These are phyloP conservation scores for Blastobotrys indianensis DNA, from an alignment of 1,139 yeast species.

Conservation along the genomic window DNA sequence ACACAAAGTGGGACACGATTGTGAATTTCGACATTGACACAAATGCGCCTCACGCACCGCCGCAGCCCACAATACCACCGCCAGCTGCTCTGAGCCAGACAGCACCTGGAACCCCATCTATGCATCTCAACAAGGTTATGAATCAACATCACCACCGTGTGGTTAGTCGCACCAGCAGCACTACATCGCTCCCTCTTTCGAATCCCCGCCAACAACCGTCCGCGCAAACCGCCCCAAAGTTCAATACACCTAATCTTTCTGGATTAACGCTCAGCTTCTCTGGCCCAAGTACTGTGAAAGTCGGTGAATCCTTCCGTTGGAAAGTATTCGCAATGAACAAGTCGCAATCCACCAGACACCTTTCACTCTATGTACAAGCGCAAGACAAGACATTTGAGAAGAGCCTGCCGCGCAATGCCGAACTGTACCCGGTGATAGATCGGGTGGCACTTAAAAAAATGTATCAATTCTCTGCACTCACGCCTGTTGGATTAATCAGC, in stretches of 20 bases:
- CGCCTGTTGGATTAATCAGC: slow-evolving; percentile 41
- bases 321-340: slow-evolving; percentile 62
- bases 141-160: too few relatives aligned
- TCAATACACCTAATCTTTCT: slow-evolving; percentile 8
- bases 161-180: slow-evolving; percentile 10
- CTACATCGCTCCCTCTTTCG: slow-evolving; percentile 12
- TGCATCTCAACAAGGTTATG: slow-evolving; percentile 7
- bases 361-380: slow-evolving; percentile 39
- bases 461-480: slow-evolving; percentile 38
- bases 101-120: slow-evolving; percentile 11
- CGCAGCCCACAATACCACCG: slow-evolving; percentile 10
- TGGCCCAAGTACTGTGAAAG: slow-evolving; percentile 55
- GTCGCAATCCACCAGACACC: slow-evolving; percentile 36
- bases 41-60: slow-evolving; percentile 32
- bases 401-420: slow-evolving; percentile 10
- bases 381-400: slow-evolving; percentile 17
- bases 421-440: slow-evolving; percentile 17
- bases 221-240: too few relatives aligned
- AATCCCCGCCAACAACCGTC: too few relatives aligned
- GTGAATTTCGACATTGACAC: slow-evolving; percentile 51
- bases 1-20: slow-evolving; percentile 56
- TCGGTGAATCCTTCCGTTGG: slow-evolving; percentile 62
- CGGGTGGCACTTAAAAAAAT: slow-evolving; percentile 25
- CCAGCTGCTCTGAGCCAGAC: slow-evolving; percentile 8
- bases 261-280: slow-evolving; percentile 58